A percentile compares a stretch with the other conserved stretches of the same genome.
Evolutionary conservation across 306 rosid species (phyloP).

Genomic region (Rubus parviflorus): DNA sequence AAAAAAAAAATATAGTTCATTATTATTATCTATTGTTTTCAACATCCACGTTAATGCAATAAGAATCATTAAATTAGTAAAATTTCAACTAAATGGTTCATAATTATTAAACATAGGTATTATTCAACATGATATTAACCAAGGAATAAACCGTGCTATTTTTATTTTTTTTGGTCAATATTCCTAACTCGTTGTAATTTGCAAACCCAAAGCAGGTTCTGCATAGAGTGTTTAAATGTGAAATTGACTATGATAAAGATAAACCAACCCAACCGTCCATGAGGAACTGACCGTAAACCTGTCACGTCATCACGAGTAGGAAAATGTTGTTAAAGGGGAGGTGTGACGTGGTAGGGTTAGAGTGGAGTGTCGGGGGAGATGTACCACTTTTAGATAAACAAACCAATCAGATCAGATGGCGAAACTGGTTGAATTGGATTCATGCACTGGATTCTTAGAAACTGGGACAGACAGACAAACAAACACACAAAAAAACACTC

Average conservation of each 20-base stretch:
- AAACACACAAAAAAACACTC: too few species aligned
- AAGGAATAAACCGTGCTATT: too few species aligned
- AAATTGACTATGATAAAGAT: not conserved
- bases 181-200: not conserved
- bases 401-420: not conserved
- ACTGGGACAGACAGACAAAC: not conserved
- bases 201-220: not conserved
- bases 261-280: constrained; percentile 1
- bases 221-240: not conserved
- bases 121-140: too few species aligned
- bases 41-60: too few species aligned
- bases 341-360: constrained; percentile 1
- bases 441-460: not conserved
- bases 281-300: not conserved
- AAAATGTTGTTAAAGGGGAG: not conserved
- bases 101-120: too few species aligned
- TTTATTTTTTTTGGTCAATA: too few species aligned
- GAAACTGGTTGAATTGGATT: not conserved
- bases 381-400: not conserved
- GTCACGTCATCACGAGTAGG: constrained; percentile 15
- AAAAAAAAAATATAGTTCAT: too few species aligned
- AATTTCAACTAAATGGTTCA: too few species aligned
- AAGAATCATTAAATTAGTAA: too few species aligned
- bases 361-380: constrained; percentile 22
- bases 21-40: too few species aligned